phyloP scores from a whole-genome alignment of 2,329 filamentous ascomycete species.

The Orbilia oligospora region DNA sequence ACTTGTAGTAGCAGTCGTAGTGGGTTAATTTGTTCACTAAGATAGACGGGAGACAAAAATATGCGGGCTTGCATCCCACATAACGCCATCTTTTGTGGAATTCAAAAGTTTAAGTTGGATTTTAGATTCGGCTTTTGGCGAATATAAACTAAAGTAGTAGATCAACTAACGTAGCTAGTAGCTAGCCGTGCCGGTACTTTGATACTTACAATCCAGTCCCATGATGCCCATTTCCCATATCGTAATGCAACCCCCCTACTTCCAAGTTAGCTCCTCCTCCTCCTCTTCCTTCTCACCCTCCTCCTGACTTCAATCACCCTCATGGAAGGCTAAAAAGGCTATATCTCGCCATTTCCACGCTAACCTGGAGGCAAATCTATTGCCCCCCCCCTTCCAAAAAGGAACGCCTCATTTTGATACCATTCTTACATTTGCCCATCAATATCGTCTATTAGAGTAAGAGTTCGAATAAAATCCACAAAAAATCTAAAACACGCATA shows the following conservation, averaged over 20 bases:
- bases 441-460: background rate
- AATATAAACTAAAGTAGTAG: background rate
- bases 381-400: background rate
- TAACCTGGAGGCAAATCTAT: constrained; percentile 2
- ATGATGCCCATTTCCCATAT: background rate
- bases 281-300: background rate
- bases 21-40: background rate
- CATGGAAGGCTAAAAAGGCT: background rate
- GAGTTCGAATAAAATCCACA: background rate
- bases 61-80: constrained; percentile 2
- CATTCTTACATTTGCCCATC: background rate
- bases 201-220: background rate
- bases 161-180: background rate
- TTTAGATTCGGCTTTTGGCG: constrained; percentile 23
- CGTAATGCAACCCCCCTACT: background rate
- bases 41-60: background rate
- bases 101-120: background rate
- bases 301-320: too few relatives aligned
- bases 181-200: background rate
- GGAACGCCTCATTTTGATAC: background rate
- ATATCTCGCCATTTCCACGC: constrained; percentile 1
- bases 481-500: background rate
- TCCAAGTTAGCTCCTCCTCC: background rate
- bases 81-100: background rate
- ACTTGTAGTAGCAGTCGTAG: background rate